Conservation (phyloP, 1,284 basidiomycete genomes). For the Cutaneotrichosporon sp. region DNA sequence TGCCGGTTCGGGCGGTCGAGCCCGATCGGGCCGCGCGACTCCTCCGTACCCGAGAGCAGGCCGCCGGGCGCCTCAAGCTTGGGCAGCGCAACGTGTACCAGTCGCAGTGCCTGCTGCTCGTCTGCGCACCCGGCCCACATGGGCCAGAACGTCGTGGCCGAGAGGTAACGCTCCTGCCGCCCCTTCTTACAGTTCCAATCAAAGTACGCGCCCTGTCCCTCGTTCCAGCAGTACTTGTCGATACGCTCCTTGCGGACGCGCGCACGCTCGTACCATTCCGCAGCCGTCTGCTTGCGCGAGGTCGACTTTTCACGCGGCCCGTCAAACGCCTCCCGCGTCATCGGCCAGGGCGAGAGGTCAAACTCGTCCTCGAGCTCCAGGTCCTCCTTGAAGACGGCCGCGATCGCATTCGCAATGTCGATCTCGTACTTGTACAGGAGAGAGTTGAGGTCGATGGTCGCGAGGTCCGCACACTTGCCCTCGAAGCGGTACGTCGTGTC, state of each 20-base stretch:
- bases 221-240: constrained; percentile 96
- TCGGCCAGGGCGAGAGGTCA: constrained; percentile 83
- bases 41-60: constrained; percentile 94
- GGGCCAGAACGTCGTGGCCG: constrained; percentile 91
- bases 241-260: constrained; percentile 77
- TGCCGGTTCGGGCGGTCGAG: constrained; percentile 97
- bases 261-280: constrained; percentile 88
- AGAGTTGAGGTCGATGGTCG: constrained; percentile 92
- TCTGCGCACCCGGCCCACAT: constrained; percentile 97
- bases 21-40: constrained; percentile 91
- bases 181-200: constrained; percentile 91
- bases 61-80: constrained; percentile 97
- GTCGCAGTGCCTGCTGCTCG: constrained; percentile 86
- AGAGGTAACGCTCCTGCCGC: constrained; percentile 91
- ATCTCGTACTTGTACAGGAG: constrained; percentile 84
- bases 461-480: constrained; percentile 87
- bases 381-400: constrained; percentile 88
- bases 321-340: constrained; percentile 71
- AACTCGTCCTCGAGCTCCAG: constrained; percentile 91
- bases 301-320: constrained; percentile 63
- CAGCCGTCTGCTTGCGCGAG: constrained; percentile 65
- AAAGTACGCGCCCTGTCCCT: constrained; percentile 89
- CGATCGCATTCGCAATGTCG: constrained; percentile 89
- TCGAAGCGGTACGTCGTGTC: constrained; percentile 98
- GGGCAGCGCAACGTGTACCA: constrained; percentile 83